A percentile compares a stretch with the other conserved stretches of the same genome.
Evolutionary conservation across 2,329 filamentous ascomycete genomes (phyloP).

Genomic region (Grosmannia huntii): DNA sequence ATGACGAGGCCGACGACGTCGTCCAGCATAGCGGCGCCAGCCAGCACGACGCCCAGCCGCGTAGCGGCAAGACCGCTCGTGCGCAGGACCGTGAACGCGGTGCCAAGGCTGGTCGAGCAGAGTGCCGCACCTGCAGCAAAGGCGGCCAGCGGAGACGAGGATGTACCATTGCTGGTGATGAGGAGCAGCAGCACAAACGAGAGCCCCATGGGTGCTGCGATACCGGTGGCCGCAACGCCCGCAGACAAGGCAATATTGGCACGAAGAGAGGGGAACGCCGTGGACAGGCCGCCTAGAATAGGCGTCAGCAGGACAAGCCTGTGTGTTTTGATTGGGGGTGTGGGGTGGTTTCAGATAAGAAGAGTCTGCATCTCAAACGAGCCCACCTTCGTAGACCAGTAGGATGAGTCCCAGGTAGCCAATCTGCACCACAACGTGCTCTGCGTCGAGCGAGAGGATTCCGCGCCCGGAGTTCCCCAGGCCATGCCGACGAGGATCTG

Average conservation of each 20-base stretch:
- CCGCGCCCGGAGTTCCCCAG: constrained; percentile 55
- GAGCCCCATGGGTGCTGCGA: constrained; percentile 48
- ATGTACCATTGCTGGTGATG: constrained; percentile 15
- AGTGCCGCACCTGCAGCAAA: constrained; percentile 64
- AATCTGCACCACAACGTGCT: constrained; percentile 47
- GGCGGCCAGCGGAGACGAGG: constrained; percentile 33
- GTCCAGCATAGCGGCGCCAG: constrained; percentile 68
- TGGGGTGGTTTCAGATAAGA: too few relatives aligned
- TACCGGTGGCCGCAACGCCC: constrained; percentile 52
- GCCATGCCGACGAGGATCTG: constrained; percentile 59
- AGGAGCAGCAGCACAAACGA: constrained; percentile 47
- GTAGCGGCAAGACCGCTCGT: constrained; percentile 29
- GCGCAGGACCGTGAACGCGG: constrained; percentile 44
- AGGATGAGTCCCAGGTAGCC: constrained; percentile 64
- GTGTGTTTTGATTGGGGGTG: too few relatives aligned
- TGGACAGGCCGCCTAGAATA: constrained; percentile 44
- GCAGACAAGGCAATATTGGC: constrained; percentile 48
- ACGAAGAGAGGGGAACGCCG: constrained; percentile 38
- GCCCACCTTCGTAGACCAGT: constrained; percentile 54
- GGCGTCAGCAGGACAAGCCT: neutral
- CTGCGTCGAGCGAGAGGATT: constrained; percentile 38
- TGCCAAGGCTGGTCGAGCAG: constrained; percentile 63
- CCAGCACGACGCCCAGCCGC: constrained; percentile 46
- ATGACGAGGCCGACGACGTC: constrained; percentile 68
- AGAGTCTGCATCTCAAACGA: neutral